A percentile compares a stretch with the other conserved stretches of the same genome.
phyloP scores from a whole-genome alignment of 768 basidiomycete species.

The Obba rivulosa region DNA sequence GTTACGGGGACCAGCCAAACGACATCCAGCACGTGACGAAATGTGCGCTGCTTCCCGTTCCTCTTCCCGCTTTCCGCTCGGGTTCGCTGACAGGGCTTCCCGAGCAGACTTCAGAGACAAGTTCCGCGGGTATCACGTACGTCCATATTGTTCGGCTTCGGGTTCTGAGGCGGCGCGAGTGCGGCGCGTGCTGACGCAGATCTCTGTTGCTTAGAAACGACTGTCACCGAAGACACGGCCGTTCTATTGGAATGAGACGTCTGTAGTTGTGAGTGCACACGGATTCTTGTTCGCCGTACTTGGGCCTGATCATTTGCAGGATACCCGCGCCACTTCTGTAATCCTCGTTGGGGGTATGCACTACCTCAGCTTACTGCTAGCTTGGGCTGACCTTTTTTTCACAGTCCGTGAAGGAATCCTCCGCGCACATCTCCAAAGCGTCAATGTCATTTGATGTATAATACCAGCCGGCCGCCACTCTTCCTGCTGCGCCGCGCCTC shows the following conservation, averaged over 20 bases:
- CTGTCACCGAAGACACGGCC: slow-evolving; percentile 51
- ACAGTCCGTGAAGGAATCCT: slow-evolving; percentile 39
- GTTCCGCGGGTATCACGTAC: slow-evolving; percentile 57
- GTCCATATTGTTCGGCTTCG: slow-evolving; percentile 12
- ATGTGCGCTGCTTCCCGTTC: slow-evolving; percentile 37
- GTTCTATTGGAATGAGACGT: slow-evolving; percentile 67
- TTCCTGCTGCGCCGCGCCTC: no score
- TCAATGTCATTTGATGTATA: slow-evolving; percentile 28
- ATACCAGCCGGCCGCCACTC: not conserved
- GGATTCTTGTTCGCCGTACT: not conserved
- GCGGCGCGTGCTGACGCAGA: not conserved
- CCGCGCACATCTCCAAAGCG: slow-evolving; percentile 27
- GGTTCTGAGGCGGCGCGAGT: not conserved
- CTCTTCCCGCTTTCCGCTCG: not conserved
- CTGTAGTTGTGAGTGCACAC: slow-evolving; percentile 52
- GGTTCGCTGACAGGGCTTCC: not conserved
- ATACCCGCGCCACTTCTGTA: slow-evolving; percentile 32
- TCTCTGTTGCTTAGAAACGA: slow-evolving; percentile 36
- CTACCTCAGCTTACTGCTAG: not conserved
- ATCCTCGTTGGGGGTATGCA: slow-evolving; percentile 28
- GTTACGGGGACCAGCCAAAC: slow-evolving; percentile 54
- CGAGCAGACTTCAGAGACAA: slow-evolving; percentile 62
- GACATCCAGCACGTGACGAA: slow-evolving; percentile 54
- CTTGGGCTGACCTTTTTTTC: not conserved
- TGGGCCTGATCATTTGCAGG: slow-evolving; percentile 26